These are phyloP conservation scores for Colletotrichum sp. DNA, from an alignment of 2,329 filamentous ascomycete genomes.

Conservation along the genomic window DNA sequence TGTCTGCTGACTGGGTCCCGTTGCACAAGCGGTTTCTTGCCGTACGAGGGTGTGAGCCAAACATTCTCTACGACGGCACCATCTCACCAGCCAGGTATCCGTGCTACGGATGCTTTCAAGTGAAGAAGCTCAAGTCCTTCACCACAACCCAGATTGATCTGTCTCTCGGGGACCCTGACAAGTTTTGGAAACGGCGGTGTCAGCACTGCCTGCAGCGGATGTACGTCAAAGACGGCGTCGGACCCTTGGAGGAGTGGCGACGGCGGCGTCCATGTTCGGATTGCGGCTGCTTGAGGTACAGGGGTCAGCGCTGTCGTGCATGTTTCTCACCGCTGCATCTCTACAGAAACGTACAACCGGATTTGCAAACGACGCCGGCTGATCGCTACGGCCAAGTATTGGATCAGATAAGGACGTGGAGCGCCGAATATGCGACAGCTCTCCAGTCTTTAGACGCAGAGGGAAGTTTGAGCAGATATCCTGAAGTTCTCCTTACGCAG, in stretches of 20 bases:
- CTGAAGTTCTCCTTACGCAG: neutral
- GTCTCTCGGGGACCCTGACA: no score
- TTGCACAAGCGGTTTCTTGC: neutral
- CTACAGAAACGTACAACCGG: neutral
- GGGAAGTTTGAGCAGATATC: no score
- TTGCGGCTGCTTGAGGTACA: neutral
- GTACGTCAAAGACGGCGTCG: neutral
- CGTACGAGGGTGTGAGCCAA: neutral
- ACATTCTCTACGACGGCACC: neutral
- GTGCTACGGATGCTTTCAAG: neutral
- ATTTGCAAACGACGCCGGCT: neutral
- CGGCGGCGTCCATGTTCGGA: neutral
- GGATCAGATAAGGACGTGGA: neutral
- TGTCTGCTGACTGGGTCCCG: neutral
- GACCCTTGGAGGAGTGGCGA: neutral
- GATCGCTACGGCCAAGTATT: neutral
- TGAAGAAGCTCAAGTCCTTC: neutral
- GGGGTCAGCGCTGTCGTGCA: neutral
- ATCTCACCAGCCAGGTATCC: neutral
- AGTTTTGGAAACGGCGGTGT: neutral
- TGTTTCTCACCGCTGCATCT: neutral
- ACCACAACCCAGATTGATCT: neutral
- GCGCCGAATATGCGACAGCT: neutral
- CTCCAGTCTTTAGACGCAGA: neutral
- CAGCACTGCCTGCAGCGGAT: neutral